These are phyloP conservation scores for Collariella sp. DNA, from an alignment of 495 filamentous ascomycete species.

Conservation along the genomic window DNA sequence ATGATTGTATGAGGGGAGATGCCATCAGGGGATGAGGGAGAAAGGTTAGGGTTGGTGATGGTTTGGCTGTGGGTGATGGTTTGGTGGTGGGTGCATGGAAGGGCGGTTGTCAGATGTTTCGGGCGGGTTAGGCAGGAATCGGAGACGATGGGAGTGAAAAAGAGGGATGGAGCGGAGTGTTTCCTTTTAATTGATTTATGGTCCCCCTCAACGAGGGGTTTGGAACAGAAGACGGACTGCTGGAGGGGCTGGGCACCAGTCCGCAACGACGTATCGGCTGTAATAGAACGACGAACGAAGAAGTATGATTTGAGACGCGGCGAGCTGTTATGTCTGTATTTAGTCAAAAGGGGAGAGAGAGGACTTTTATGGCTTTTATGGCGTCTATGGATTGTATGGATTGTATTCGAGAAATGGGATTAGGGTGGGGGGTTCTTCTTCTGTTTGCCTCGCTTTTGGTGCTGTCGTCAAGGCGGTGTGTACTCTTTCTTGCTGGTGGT, in stretches of 20 bases:
- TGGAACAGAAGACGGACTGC: not conserved
- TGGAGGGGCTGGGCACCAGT: not conserved
- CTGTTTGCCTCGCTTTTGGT: not conserved
- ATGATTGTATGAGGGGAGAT: conserved; percentile 79
- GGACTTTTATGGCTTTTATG: too few species aligned
- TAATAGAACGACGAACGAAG: not conserved
- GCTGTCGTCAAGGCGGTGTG: too few species aligned
- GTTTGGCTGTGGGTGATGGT: not conserved
- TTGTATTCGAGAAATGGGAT: not conserved
- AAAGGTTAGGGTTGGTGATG: not conserved
- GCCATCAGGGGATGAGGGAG: not conserved
- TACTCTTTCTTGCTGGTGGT: too few species aligned
- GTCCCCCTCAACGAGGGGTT: not conserved
- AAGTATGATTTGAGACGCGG: conserved; percentile 8
- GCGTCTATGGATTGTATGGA: conserved; percentile 16
- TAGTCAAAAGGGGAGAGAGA: not conserved
- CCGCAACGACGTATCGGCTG: not conserved
- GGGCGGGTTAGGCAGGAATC: not conserved
- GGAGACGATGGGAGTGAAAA: not conserved
- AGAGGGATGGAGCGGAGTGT: not conserved
- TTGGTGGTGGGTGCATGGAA: too few species aligned
- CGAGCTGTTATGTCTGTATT: conserved; percentile 4
- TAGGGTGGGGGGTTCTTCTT: not conserved
- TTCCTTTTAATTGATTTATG: not conserved
- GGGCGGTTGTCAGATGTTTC: too few species aligned